Conservation (phyloP, 2,329 filamentous ascomycete genomes). For the Paraphoma sp. region DNA sequence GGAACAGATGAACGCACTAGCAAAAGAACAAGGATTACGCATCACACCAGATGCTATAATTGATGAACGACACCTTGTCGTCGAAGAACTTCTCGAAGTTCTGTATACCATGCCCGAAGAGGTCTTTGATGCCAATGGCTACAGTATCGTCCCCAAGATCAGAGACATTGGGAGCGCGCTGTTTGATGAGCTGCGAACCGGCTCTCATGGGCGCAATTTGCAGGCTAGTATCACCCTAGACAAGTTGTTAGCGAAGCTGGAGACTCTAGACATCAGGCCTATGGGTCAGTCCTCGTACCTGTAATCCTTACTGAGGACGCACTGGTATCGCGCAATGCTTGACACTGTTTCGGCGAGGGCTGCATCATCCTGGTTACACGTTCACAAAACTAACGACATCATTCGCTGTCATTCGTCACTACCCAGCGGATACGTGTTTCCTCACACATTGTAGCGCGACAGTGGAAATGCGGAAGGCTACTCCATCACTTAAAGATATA, state of each 20-base stretch:
- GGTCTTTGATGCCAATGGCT: too few relatives aligned
- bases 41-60: constrained; percentile 21
- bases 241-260: constrained; percentile 19
- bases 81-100: constrained; percentile 23
- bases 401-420: too few relatives aligned
- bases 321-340: background rate
- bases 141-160: too few relatives aligned
- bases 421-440: too few relatives aligned
- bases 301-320: background rate
- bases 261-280: constrained; percentile 18
- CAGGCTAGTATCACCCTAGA: constrained; percentile 23
- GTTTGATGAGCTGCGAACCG: too few relatives aligned
- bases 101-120: constrained; percentile 7
- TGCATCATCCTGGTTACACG: too few relatives aligned
- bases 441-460: too few relatives aligned
- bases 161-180: too few relatives aligned
- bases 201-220: constrained; percentile 12
- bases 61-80: constrained; percentile 22
- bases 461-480: too few relatives aligned
- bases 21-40: constrained; percentile 11
- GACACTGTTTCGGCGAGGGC: too few relatives aligned
- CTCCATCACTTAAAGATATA: background rate
- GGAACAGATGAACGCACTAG: constrained; percentile 27
- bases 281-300: constrained; percentile 4
- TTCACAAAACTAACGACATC: too few relatives aligned